Evolutionary conservation across 768 basidiomycete genomes (phyloP).

Genomic region (Hygrophorus pudorinus): DNA sequence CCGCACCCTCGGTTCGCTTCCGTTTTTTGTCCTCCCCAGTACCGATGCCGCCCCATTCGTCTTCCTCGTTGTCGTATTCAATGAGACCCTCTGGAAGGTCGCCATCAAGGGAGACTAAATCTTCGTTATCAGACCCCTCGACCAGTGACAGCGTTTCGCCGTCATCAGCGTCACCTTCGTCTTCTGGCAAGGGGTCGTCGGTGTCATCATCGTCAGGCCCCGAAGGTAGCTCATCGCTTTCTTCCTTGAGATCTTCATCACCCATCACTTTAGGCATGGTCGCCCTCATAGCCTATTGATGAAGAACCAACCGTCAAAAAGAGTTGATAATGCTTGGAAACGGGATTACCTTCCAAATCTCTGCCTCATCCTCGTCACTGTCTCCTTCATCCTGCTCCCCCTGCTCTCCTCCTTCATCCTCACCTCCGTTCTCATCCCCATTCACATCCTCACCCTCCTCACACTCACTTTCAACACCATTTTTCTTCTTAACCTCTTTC

Average conservation of each 20-base stretch:
- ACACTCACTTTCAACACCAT: constrained; percentile 27
- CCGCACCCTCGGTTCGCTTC: constrained; percentile 29
- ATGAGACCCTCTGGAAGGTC: constrained; percentile 49
- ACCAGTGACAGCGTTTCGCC: constrained; percentile 43
- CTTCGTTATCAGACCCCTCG: constrained; percentile 65
- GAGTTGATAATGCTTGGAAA: not conserved
- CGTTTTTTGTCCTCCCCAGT: constrained; percentile 29
- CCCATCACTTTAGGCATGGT: constrained; percentile 57
- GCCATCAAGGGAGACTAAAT: constrained; percentile 48
- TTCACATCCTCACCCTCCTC: constrained; percentile 28
- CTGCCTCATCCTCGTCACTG: constrained; percentile 50
- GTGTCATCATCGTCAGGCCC: constrained; percentile 19
- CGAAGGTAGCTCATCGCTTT: constrained; percentile 19
- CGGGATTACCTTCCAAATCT: constrained; percentile 75
- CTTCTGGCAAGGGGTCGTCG: constrained; percentile 9
- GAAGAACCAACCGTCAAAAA: constrained; percentile 2
- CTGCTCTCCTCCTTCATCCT: constrained; percentile 32
- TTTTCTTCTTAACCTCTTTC: constrained; percentile 25
- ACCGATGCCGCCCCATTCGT: constrained; percentile 48
- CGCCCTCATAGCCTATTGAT: constrained; percentile 75
- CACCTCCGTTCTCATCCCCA: constrained; percentile 30
- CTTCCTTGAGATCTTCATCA: constrained; percentile 36
- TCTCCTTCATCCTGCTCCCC: constrained; percentile 28
- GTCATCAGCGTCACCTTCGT: constrained; percentile 26
- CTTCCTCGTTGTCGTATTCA: constrained; percentile 43